Evolutionary conservation across 768 basidiomycete species (phyloP), one percentile per base, ranked within the genome.

Genomic region (Lactarius evosmus): DNA sequence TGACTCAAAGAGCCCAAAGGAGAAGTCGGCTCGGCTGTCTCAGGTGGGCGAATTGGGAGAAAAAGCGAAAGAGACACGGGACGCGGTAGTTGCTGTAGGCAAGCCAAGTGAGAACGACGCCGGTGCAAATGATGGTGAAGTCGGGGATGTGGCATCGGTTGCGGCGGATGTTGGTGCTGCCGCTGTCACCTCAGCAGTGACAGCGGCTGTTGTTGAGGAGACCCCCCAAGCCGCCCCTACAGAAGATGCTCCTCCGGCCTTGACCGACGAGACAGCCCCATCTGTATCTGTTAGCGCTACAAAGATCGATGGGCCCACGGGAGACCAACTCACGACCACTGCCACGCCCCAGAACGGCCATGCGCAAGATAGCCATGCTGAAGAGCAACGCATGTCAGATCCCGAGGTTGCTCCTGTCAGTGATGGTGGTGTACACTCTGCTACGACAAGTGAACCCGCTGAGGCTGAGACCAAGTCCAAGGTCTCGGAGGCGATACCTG

Each of bases 21-120:
- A 75, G 32, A 81, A 61, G 61, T 40, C 57, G 14, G 68, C 68
- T 56, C 77, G 74, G 70, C 68, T 72, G 29, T 74, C 74, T 14
- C 77, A 76, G 58, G 74, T 86, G 25, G 87, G 86, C 19, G 89
- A 91, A 75, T 79, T 88, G 82, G 89, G 89, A 11, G 89, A 90
- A 70, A 76, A 85, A 17, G 60, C 66, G n/a, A 74, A 77, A 9
- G 71, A 19, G 52, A 65, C 59, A 62, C 34, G 70, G 69, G 68
- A 70, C 22, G 70, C 56, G 60, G 69, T 34, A 7, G 63, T 66
- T 32, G 66, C 65, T 27, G 61, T 57, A 62, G 60, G 49, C 36
- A 61, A 61, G 63, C 32, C 50, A 49, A 41, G 53, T 66, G 63
- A 56, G 33, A 49, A 25, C 4, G 65, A 69, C 36, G 52, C 51